Conservation (phyloP, 2,329 filamentous ascomycete species). For the Lecanoromycetidae sp. region DNA sequence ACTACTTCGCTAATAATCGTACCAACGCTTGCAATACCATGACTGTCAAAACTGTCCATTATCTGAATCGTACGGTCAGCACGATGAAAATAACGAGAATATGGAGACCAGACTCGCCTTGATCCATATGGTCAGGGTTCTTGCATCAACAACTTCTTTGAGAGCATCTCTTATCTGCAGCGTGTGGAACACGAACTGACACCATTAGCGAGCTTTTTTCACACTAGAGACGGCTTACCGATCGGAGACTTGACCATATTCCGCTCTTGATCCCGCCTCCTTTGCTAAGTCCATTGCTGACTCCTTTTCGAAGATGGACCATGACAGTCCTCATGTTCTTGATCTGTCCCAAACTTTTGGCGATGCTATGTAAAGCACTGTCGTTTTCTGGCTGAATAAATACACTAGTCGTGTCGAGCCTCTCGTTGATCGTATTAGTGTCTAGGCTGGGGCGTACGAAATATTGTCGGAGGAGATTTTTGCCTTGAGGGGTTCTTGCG, state of each 20-base stretch:
- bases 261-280: constrained; percentile 48
- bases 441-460: constrained; percentile 71
- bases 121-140: constrained; percentile 39
- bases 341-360: constrained; percentile 53
- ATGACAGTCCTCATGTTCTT: constrained; percentile 63
- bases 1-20: constrained; percentile 57
- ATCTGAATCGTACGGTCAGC: constrained; percentile 33
- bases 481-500: constrained; percentile 69
- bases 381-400: constrained; percentile 59
- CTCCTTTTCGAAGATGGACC: constrained; percentile 62
- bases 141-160: constrained; percentile 42
- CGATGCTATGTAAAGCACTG: constrained; percentile 42
- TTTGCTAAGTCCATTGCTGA: constrained; percentile 43
- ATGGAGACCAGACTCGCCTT: constrained; percentile 33
- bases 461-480: constrained; percentile 57
- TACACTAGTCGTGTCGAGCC: constrained; percentile 56
- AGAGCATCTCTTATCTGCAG: constrained; percentile 58
- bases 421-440: constrained; percentile 53
- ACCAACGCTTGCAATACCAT: constrained; percentile 53
- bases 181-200: constrained; percentile 56
- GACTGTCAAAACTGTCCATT: constrained; percentile 46
- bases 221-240: constrained; percentile 26
- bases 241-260: constrained; percentile 60
- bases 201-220: not conserved
- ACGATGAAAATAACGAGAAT: not conserved